Conservation (phyloP, 2,329 filamentous ascomycete genomes). For the Neonectria ditissima region DNA sequence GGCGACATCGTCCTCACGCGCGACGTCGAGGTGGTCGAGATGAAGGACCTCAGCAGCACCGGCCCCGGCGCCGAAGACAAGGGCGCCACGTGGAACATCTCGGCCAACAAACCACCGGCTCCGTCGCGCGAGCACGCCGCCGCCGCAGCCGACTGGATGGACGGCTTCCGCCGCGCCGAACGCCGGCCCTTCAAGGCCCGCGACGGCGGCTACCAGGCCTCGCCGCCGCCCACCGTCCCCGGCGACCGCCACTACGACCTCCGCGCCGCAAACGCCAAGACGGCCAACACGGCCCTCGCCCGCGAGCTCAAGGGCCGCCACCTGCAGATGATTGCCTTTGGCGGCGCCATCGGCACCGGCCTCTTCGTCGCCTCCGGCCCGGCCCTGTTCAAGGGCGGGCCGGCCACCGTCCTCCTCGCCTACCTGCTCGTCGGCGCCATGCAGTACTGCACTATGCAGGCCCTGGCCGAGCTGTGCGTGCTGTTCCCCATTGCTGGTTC, state of each 20-base stretch:
- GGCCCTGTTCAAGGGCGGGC: slow-evolving; percentile 79
- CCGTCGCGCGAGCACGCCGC: neutral
- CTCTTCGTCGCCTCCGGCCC: slow-evolving; percentile 86
- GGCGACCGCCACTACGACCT: slow-evolving; percentile 66
- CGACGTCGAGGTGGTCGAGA: slow-evolving; percentile 29
- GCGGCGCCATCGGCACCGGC: slow-evolving; percentile 89
- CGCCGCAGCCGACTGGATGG: slow-evolving; percentile 28
- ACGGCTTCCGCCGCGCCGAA: slow-evolving; percentile 31
- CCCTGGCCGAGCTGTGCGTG: slow-evolving; percentile 90
- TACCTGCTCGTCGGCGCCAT: slow-evolving; percentile 84
- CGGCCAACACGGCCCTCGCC: slow-evolving; percentile 79
- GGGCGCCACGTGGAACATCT: slow-evolving; percentile 22
- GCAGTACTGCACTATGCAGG: slow-evolving; percentile 93
- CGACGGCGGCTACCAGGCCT: slow-evolving; percentile 36
- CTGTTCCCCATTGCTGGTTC: slow-evolving; percentile 91
- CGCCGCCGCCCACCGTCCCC: slow-evolving; percentile 26
- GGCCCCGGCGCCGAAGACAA: neutral
- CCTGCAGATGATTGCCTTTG: slow-evolving; percentile 97
- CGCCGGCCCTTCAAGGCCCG: slow-evolving; percentile 35
- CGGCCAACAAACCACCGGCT: slow-evolving; percentile 14
- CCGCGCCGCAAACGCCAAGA: slow-evolving; percentile 74
- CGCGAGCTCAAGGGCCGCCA: slow-evolving; percentile 85
- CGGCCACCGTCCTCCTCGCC: slow-evolving; percentile 80
- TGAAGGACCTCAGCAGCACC: slow-evolving; percentile 21
- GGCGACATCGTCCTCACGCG: slow-evolving; percentile 27